Evolutionary conservation across 768 basidiomycete species (phyloP).

Genomic region (Tephrocybe sp.): DNA sequence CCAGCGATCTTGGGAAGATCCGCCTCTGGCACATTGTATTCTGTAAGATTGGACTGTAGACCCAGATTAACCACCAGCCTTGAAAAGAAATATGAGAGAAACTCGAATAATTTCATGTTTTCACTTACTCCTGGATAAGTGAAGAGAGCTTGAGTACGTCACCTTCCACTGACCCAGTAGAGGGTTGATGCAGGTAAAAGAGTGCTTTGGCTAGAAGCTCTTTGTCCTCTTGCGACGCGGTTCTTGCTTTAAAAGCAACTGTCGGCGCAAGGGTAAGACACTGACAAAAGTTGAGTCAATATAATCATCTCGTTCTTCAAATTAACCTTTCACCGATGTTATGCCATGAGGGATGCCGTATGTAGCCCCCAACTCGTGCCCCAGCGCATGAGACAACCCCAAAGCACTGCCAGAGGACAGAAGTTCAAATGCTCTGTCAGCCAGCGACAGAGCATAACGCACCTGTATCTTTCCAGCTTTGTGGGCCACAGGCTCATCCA

Average conservation of each 20-base stretch:
- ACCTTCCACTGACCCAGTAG: constrained; percentile 63
- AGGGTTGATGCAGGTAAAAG: constrained; percentile 55
- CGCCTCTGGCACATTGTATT: constrained; percentile 61
- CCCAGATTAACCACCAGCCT: constrained; percentile 64
- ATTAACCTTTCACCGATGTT: constrained; percentile 58
- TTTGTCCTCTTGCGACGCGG: constrained; percentile 61
- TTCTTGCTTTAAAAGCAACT: constrained; percentile 54
- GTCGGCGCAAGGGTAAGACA: constrained; percentile 71
- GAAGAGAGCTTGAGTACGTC: constrained; percentile 53
- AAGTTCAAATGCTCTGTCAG: not conserved
- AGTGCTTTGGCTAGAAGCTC: constrained; percentile 52
- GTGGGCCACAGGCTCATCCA: constrained; percentile 82
- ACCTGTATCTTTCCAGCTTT: constrained; percentile 56
- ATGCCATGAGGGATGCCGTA: constrained; percentile 82
- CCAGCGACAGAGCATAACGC: constrained; percentile 5
- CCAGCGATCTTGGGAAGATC: constrained; percentile 55
- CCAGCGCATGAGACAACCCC: constrained; percentile 76
- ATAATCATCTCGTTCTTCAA: not conserved
- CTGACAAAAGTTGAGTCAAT: constrained; percentile 28
- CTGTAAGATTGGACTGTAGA: constrained; percentile 50
- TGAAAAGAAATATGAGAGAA: not conserved
- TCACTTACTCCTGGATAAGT: constrained; percentile 52
- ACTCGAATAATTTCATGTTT: not conserved
- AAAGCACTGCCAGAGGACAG: constrained; percentile 39
- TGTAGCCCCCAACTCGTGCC: constrained; percentile 68